Conservation (phyloP, 1,284 basidiomycete genomes). For the Microbotryomycetes sp. region DNA sequence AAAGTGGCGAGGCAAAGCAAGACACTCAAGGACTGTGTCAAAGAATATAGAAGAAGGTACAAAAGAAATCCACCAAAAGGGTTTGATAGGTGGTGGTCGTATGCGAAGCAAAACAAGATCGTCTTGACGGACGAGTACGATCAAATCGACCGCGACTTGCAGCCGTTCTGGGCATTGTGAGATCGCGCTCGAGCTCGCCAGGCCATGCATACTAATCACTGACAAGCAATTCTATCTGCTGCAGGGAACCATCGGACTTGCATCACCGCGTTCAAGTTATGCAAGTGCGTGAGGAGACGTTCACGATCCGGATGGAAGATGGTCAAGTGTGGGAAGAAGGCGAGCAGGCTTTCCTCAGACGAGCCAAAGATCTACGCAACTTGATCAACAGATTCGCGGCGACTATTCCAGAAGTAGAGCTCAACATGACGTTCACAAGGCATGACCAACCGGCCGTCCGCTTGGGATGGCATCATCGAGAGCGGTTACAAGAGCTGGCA, state of each 20-base stretch:
- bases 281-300: slow-evolving; percentile 34
- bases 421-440: slow-evolving; percentile 44
- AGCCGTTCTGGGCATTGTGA: slow-evolving; percentile 26
- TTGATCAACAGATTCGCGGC: slow-evolving; percentile 40
- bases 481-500: slow-evolving; percentile 43
- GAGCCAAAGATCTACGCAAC: slow-evolving; percentile 35
- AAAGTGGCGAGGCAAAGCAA: slow-evolving; percentile 44
- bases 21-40: slow-evolving; percentile 45
- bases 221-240: neutral
- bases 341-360: slow-evolving; percentile 28
- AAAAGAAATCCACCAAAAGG: slow-evolving; percentile 42
- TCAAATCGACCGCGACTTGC: slow-evolving; percentile 21
- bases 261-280: slow-evolving; percentile 30
- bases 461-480: slow-evolving; percentile 42
- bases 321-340: slow-evolving; percentile 23
- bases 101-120: slow-evolving; percentile 24
- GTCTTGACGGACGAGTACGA: slow-evolving; percentile 30
- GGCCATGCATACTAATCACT: too few relatives aligned
- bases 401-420: slow-evolving; percentile 39
- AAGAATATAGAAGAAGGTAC: slow-evolving; percentile 44
- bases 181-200: neutral
- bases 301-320: slow-evolving; percentile 32
- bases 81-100: slow-evolving; percentile 33
- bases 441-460: slow-evolving; percentile 47
- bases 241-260: slow-evolving; percentile 27